phyloP scores from a whole-genome alignment of 2,329 filamentous ascomycete genomes.

The Colletotrichum sojae region DNA sequence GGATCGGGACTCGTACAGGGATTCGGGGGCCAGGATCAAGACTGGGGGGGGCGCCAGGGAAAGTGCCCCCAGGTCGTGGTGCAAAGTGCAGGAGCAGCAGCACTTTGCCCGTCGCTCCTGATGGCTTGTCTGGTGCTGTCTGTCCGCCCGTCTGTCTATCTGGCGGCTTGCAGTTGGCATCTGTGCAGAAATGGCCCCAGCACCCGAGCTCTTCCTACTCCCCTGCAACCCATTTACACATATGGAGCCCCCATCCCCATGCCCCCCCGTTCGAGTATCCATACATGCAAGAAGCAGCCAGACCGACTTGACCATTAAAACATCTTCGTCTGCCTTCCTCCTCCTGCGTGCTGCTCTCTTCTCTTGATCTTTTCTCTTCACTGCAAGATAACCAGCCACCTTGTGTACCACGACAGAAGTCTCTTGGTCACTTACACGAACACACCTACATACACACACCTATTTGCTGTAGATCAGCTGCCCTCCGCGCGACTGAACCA shows the following conservation, averaged over 20 bases:
- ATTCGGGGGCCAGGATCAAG: conserved; percentile 4
- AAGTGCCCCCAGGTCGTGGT: conserved; percentile 19
- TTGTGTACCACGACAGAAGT: background rate
- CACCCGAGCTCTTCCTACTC: conserved; percentile 11
- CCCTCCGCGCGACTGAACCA: conserved; percentile 33
- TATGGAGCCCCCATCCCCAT: conserved; percentile 32
- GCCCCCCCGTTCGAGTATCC: conserved; percentile 19
- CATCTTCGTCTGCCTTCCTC: conserved; percentile 37
- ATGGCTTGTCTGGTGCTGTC: conserved; percentile 21
- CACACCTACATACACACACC: background rate
- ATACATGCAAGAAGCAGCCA: conserved; percentile 30
- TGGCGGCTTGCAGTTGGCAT: conserved; percentile 34
- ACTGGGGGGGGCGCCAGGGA: conserved; percentile 21
- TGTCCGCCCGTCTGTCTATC: conserved; percentile 29
- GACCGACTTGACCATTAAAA: conserved; percentile 39
- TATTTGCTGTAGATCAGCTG: conserved; percentile 36
- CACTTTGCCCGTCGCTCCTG: conserved; percentile 18
- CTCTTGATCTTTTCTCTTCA: conserved; percentile 2
- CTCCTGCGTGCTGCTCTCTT: background rate
- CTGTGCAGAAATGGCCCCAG: conserved; percentile 31
- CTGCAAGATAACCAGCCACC: background rate
- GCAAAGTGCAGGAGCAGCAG: conserved; percentile 28
- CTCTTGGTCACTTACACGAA: conserved; percentile 36
- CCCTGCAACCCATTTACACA: conserved; percentile 36
- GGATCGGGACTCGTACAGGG: conserved; percentile 12